Base-by-base conservation (phyloP, 805 yeast species). In the baker's yeast (Saccharomyces cerevisiae) region DNA sequence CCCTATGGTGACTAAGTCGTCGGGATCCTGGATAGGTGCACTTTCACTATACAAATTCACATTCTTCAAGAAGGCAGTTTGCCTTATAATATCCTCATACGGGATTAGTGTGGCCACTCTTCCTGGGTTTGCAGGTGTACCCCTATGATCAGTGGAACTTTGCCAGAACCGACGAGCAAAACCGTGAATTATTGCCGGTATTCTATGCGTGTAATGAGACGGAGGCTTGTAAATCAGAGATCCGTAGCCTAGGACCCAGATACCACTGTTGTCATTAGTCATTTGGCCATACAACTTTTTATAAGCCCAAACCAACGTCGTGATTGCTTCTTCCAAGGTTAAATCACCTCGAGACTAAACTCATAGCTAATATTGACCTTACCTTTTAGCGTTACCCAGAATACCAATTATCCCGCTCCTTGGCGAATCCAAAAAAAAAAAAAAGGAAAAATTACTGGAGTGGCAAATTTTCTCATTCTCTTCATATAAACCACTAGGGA, bases 191-290 rank as follows among this genome's bases (percentile, higher is more conserved):
- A 83, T 79, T 0, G 97, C 97, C 0, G 89, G 83, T 9, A 87
- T 77, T 41, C 82, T 71, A 61, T 78, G 74, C 49, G 80, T 75
- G 57, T 80, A 78, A 59, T 79, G 77, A 14, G 92, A 91, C 0
- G 97, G 97, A 0, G 96, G 97, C 64, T 89, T 90, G 76, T 86
- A 90, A 27, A 90, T 83, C 51, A 90, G 74, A 0, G 96, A 87
- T 1, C 97, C 97, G 65, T 90, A 90, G 2, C 97, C 97, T 10
- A 90, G 82, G 13, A 90, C 78, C 96, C 96, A 91, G 55, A 83
- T 67, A 2, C 71, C 71, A 3, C 58, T 56, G 8, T 36, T 36
- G 22, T 29, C 17, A 28, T 47, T 51, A 10, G 59, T 58, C 59
- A 56, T 56, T 27, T 30, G 32, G 47, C 8, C 26, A 13, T 47